Base-by-base conservation (phyloP, 2,329 filamentous ascomycete species). In the Colletotrichum melonis region DNA sequence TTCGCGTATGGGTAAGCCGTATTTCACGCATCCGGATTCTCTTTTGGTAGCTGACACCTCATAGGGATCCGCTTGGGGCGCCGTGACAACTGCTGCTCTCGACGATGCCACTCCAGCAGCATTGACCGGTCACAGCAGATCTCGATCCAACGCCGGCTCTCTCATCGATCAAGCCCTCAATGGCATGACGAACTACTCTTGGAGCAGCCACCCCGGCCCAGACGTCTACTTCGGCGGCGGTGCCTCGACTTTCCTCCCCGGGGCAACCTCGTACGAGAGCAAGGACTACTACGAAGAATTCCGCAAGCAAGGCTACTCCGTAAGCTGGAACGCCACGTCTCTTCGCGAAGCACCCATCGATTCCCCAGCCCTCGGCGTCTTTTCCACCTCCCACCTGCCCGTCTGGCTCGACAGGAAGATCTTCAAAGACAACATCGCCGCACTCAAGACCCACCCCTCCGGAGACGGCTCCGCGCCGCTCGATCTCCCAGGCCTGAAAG, bases 381-480 rank as follows among this genome's bases (percentile, higher is more conserved):
- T 97, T 86, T 92, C 90, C 78, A 88, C 89, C 69, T 89, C 88
- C 75, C 93, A 94, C 82, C 88, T 97, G 80, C 92, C 93, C 54
- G 94, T 94, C 78, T 97, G 94, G 94, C 88, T 97, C 12, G 94
- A 97, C 83, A 91, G 94, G 76, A 95, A 97, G 78, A 87, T 97
- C 76, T 96, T 94, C 86, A 90, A 85, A 8, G 85, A 91, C 16
- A 95, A 96, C 83, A 85, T 96, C 22, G 85, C 88, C 76, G 86
- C 82, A 38, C 87, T 92, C 75, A 88, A 88, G 71, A 94, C 95
- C 80, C 88, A 92, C 77, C 94, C 94, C 0, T 86, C 89, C 12
- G 94, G 94, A 59, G 87, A 88, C 74, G 87, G 88, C 42, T 86
- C 84, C 12, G 85, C 92, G 46, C 94, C 93, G 3, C 86, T 88